Evolutionary conservation across 495 filamentous ascomycete genomes (phyloP).

Genomic region (Monascus purpureus): DNA sequence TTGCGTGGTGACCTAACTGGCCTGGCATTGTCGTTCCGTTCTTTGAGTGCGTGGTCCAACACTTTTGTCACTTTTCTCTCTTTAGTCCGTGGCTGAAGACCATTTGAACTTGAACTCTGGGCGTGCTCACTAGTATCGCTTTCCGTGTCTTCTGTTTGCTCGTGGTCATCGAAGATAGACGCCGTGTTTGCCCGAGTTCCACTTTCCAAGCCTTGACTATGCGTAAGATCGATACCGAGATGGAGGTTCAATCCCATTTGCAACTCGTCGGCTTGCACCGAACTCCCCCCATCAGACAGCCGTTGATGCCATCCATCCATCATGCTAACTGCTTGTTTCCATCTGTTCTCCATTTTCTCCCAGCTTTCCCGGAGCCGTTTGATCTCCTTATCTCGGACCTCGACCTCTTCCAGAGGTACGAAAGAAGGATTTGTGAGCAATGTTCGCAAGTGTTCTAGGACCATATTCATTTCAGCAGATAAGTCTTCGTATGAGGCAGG

Average conservation of each 20-base stretch:
- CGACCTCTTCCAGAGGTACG: constrained; percentile 89
- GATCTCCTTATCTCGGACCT: constrained; percentile 83
- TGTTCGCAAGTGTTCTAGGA: constrained; percentile 65
- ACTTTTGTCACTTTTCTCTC: constrained; percentile 12
- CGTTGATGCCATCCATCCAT: constrained; percentile 88
- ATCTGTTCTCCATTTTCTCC: constrained; percentile 81
- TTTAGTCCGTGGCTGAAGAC: constrained; percentile 1
- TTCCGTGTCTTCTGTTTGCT: constrained; percentile 36
- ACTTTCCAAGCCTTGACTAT: constrained; percentile 22
- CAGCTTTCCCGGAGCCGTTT: constrained; percentile 64
- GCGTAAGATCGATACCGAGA: constrained; percentile 38
- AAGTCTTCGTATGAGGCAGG: constrained; percentile 57
- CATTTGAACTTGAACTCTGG: constrained; percentile 10
- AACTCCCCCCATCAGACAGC: constrained; percentile 63
- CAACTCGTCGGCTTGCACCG: constrained; percentile 71
- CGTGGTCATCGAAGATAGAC: constrained; percentile 35
- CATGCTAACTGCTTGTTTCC: constrained; percentile 77
- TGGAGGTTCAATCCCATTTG: constrained; percentile 60
- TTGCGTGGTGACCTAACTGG: constrained; percentile 25
- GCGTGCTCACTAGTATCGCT: constrained; percentile 29
- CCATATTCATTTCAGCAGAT: constrained; percentile 52
- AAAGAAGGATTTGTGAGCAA: constrained; percentile 91
- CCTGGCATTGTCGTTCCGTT: constrained; percentile 28
- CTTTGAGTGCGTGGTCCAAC: constrained; percentile 23
- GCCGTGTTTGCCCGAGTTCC: too few relatives aligned